These are phyloP conservation scores for Rhododendron simsii DNA, from an alignment of 148 eudicot species.

Conservation along the genomic window DNA sequence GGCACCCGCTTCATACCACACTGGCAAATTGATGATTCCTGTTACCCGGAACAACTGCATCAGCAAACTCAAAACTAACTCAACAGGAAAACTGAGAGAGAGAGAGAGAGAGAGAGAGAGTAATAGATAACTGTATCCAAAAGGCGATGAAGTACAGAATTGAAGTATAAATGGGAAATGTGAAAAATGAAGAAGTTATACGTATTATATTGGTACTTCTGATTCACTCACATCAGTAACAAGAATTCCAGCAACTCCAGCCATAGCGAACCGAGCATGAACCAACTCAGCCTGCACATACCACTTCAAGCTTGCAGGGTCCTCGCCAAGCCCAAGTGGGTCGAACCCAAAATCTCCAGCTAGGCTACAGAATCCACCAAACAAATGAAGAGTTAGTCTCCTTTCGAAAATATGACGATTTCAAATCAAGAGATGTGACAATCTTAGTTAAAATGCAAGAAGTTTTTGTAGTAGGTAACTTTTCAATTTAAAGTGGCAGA, in stretches of 20 bases:
- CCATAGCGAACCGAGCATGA: slow-evolving; percentile 94
- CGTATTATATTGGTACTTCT: neutral
- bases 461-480: neutral
- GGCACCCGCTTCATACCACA: slow-evolving; percentile 97
- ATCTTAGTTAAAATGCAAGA: neutral
- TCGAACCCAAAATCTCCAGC: slow-evolving; percentile 92
- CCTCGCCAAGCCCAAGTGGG: slow-evolving; percentile 94
- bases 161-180: neutral
- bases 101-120: neutral
- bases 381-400: neutral
- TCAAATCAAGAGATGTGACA: neutral
- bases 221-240: slow-evolving; percentile 63
- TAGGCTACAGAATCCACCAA: slow-evolving; percentile 37
- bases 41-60: slow-evolving; percentile 74
- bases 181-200: neutral
- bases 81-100: neutral
- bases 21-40: slow-evolving; percentile 67
- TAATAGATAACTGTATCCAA: neutral
- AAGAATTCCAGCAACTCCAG: slow-evolving; percentile 95
- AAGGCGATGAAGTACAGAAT: neutral
- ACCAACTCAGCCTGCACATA: slow-evolving; percentile 94
- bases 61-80: neutral
- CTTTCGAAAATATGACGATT: neutral
- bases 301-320: slow-evolving; percentile 84
- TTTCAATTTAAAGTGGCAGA: neutral